These are phyloP conservation scores for Hemileccinum rubropunctum DNA, from an alignment of 768 basidiomycete genomes.

Conservation along the genomic window DNA sequence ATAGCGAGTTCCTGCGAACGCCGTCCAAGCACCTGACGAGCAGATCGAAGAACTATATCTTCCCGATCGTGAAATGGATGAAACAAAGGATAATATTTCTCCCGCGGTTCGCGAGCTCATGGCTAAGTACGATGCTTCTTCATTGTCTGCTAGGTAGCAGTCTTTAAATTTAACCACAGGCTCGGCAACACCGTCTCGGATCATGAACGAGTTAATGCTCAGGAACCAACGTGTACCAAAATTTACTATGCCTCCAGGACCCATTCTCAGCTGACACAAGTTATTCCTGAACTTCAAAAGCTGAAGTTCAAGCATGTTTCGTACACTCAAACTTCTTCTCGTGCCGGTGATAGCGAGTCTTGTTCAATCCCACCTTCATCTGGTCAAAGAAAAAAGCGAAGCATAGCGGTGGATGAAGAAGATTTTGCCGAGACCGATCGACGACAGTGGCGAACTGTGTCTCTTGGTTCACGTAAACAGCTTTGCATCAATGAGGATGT, in stretches of 20 bases:
- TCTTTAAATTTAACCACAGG: conserved; percentile 11
- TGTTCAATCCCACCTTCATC: background rate
- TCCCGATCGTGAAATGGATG: conserved; percentile 48
- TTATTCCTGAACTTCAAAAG: conserved; percentile 79
- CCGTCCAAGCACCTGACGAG: conserved; percentile 23
- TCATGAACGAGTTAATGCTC: conserved; percentile 14
- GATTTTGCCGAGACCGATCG: conserved; percentile 24
- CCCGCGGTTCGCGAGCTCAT: conserved; percentile 78
- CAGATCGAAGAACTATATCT: conserved; percentile 70
- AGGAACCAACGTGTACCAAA: conserved; percentile 68
- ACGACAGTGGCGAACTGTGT: conserved; percentile 57
- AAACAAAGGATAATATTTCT: conserved; percentile 58
- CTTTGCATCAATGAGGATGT: conserved; percentile 89
- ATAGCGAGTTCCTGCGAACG: conserved; percentile 23
- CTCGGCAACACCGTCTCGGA: conserved; percentile 9
- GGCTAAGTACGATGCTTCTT: conserved; percentile 54
- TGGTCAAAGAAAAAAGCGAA: conserved; percentile 19
- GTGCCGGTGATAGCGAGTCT: background rate
- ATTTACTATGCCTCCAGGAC: conserved; percentile 95
- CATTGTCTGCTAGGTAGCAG: background rate
- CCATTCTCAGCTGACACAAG: conserved; percentile 92
- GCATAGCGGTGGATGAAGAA: conserved; percentile 20
- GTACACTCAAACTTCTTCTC: conserved; percentile 14
- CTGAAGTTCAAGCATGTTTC: conserved; percentile 50
- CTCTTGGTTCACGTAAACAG: conserved; percentile 87